phyloP scores from a whole-genome alignment of 257 asterid genomes.

The Solanum bulbocastanum region DNA sequence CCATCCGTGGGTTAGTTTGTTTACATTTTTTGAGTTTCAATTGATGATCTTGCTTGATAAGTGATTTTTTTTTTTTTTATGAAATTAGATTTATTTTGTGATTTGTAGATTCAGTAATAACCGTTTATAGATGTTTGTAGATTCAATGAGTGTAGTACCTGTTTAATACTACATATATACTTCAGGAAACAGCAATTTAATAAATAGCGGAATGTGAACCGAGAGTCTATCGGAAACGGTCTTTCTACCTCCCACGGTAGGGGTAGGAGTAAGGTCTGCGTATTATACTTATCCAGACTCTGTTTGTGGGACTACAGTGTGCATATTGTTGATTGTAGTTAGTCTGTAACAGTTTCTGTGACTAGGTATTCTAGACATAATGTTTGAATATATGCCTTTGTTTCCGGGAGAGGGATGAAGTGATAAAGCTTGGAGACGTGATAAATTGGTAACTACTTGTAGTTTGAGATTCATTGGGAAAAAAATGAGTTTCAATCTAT shows the following conservation, averaged over 20 bases:
- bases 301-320: not conserved
- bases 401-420: not conserved
- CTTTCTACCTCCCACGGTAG: not conserved
- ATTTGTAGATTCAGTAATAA: not conserved
- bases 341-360: not conserved
- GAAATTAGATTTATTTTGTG: not conserved
- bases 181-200: not conserved
- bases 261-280: not conserved
- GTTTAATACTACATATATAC: not conserved
- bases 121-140: not conserved
- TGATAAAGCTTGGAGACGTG: not conserved
- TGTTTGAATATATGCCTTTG: not conserved
- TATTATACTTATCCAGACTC: not conserved
- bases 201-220: not conserved
- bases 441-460: not conserved
- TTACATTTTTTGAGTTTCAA: not conserved
- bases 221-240: not conserved
- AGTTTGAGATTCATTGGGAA: not conserved
- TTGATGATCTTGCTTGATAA: not conserved
- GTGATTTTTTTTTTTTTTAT: not conserved
- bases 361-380: not conserved
- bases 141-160: not conserved
- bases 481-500: not conserved
- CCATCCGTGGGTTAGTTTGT: slow-evolving; percentile 34
- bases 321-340: not conserved